These are phyloP conservation scores for Amylostereum areolatum DNA, from an alignment of 1,284 basidiomycete species.

Conservation along the genomic window DNA sequence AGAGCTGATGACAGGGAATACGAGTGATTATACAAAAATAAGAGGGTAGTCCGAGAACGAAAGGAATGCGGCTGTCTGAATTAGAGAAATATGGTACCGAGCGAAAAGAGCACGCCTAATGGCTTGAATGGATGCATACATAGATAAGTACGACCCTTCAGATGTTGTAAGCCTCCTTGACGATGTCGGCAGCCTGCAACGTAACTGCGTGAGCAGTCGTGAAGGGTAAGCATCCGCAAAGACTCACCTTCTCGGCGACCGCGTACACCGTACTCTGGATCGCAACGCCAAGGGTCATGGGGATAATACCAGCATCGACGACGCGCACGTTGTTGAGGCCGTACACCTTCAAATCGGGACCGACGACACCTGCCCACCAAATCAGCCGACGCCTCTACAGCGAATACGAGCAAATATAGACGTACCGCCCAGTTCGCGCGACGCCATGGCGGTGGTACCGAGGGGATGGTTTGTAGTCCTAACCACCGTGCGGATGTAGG, in stretches of 20 bases:
- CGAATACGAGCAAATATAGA: neutral
- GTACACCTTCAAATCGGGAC: conserved; percentile 13
- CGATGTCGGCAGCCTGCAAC: conserved; percentile 5
- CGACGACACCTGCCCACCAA: conserved; percentile 9
- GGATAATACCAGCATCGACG: conserved; percentile 13
- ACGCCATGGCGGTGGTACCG: conserved; percentile 12
- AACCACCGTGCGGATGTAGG: neutral
- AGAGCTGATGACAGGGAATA: too few species aligned
- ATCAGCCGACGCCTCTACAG: neutral
- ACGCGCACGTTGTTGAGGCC: conserved; percentile 12
- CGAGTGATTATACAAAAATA: too few species aligned
- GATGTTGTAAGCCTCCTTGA: too few species aligned
- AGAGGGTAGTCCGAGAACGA: too few species aligned
- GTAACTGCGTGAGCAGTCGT: neutral
- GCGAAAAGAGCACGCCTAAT: too few species aligned
- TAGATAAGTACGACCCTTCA: too few species aligned
- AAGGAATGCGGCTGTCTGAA: too few species aligned
- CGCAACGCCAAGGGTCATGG: conserved; percentile 11
- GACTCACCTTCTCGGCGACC: conserved; percentile 13
- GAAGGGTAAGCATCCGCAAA: neutral
- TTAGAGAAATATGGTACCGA: too few species aligned
- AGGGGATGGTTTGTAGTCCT: conserved; percentile 13
- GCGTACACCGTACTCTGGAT: conserved; percentile 12
- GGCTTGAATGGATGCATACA: too few species aligned
- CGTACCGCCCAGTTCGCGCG: conserved; percentile 9